Percentiles rank a stretch among this genome's conserved stretches.
Conservation (phyloP, 306 rosid genomes). For the Ammopiptanthus mongolicus region DNA sequence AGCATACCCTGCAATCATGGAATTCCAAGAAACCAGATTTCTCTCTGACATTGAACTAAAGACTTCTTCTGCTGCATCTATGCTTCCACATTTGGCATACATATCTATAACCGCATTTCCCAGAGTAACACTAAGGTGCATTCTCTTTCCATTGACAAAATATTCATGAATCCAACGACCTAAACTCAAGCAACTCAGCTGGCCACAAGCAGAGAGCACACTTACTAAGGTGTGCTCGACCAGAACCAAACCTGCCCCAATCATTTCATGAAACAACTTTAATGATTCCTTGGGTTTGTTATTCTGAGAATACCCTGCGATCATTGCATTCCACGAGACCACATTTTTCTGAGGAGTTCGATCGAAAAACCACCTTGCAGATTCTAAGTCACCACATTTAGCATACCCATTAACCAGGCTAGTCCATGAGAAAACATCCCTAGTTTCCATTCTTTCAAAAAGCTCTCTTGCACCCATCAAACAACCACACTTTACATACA, state of each 20-base stretch:
- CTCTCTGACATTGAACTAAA: constrained; percentile 41
- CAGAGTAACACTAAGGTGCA: constrained; percentile 37
- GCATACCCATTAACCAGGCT: constrained; percentile 79
- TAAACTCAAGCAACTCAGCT: constrained; percentile 50
- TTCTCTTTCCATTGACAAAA: constrained; percentile 26
- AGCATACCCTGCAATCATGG: constrained; percentile 66
- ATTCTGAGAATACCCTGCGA: constrained; percentile 75
- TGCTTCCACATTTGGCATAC: constrained; percentile 82
- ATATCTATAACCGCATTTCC: constrained; percentile 62
- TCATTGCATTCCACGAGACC: constrained; percentile 73
- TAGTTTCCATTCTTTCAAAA: constrained; percentile 51
- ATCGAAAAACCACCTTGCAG: constrained; percentile 56
- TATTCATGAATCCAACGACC: constrained; percentile 53
- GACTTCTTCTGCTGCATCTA: constrained; percentile 43
- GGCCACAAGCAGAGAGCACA: constrained; percentile 75
- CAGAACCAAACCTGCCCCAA: constrained; percentile 37
- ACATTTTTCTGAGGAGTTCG: constrained; percentile 60
- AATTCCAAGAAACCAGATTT: constrained; percentile 69
- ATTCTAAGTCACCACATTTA: constrained; percentile 56
- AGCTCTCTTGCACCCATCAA: constrained; percentile 42
- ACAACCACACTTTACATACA: constrained; percentile 61
- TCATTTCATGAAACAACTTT: constrained; percentile 56
- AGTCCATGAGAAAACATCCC: constrained; percentile 76
- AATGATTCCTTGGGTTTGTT: constrained; percentile 55
- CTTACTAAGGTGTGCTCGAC: constrained; percentile 63